Percentiles rank a stretch among this genome's conserved stretches.
phyloP scores from a whole-genome alignment of 129 eudicot species.

The Logfia minima region DNA sequence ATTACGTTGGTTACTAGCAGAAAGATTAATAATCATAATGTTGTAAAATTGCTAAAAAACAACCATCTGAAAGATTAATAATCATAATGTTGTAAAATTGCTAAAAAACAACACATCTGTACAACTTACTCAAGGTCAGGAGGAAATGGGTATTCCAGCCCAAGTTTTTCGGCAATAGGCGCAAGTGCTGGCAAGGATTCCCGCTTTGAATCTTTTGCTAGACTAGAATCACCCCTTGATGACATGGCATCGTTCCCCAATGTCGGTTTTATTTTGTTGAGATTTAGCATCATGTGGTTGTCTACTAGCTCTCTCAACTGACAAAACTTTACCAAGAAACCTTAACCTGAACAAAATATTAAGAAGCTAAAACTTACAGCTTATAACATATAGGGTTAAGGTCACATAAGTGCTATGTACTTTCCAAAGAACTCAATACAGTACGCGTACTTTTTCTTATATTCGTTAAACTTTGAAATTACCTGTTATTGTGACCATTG shows the following conservation, averaged over 20 bases:
- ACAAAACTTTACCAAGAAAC: constrained; percentile 91
- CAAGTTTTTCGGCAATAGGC: constrained; percentile 90
- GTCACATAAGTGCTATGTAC: not conserved
- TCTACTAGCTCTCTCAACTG: constrained; percentile 74
- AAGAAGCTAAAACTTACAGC: constrained; percentile 1
- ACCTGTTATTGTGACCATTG: no score
- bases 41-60: not conserved
- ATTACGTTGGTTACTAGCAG: constrained; percentile 15
- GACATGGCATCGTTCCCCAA: constrained; percentile 28
- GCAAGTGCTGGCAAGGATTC: constrained; percentile 42
- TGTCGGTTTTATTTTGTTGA: constrained; percentile 36
- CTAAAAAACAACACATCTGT: not conserved
- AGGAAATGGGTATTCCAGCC: constrained; percentile 91
- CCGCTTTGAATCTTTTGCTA: constrained; percentile 33
- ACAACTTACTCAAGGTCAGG: constrained; percentile 80
- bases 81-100: not conserved
- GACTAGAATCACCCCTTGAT: constrained; percentile 29
- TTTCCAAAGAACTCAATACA: not conserved
- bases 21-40: not conserved
- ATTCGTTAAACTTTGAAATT: not conserved
- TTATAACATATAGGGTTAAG: not conserved
- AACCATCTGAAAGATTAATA: not conserved
- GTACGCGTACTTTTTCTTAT: not conserved
- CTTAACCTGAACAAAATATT: constrained; percentile 49
- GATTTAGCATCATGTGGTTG: constrained; percentile 31